Evolutionary conservation across 2,329 filamentous ascomycete species (phyloP).

Genomic region (Orbilia quercus): DNA sequence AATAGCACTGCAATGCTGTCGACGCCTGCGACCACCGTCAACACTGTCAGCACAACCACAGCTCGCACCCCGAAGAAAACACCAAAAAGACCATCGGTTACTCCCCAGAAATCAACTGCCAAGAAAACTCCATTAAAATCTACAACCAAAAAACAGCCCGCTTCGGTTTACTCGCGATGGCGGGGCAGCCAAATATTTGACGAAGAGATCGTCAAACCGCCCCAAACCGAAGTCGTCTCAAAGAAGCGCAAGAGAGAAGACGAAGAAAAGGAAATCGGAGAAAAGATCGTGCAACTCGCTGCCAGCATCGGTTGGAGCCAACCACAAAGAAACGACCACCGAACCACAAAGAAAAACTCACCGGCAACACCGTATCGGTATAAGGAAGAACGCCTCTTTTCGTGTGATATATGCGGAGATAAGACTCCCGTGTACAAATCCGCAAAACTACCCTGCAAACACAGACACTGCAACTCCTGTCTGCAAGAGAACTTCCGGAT

Average conservation of each 20-base stretch:
- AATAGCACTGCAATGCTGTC: neutral
- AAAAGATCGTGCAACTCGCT: constrained; percentile 35
- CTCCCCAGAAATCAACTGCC: neutral
- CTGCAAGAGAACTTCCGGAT: constrained; percentile 45
- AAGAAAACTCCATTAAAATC: constrained; percentile 11
- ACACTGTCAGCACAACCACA: neutral
- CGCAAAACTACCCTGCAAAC: constrained; percentile 32
- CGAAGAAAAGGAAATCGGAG: constrained; percentile 40
- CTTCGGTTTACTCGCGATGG: constrained; percentile 25
- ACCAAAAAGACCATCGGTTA: constrained; percentile 1
- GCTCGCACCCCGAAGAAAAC: constrained; percentile 5
- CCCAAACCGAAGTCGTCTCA: constrained; percentile 8
- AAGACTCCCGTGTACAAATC: constrained; percentile 26
- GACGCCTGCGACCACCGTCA: neutral
- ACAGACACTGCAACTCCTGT: constrained; percentile 43
- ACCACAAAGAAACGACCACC: constrained; percentile 29
- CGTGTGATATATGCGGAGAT: constrained; percentile 45
- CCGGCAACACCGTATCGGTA: constrained; percentile 44
- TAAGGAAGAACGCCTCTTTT: constrained; percentile 32
- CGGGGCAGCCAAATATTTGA: constrained; percentile 28
- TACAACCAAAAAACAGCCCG: constrained; percentile 24
- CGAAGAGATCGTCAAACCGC: neutral
- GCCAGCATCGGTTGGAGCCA: constrained; percentile 48
- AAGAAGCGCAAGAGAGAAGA: constrained; percentile 25
- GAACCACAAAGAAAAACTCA: constrained; percentile 41